Evolutionary conservation across 1,284 basidiomycete species (phyloP).

Genomic region (Cutaneotrichosporon sp.): DNA sequence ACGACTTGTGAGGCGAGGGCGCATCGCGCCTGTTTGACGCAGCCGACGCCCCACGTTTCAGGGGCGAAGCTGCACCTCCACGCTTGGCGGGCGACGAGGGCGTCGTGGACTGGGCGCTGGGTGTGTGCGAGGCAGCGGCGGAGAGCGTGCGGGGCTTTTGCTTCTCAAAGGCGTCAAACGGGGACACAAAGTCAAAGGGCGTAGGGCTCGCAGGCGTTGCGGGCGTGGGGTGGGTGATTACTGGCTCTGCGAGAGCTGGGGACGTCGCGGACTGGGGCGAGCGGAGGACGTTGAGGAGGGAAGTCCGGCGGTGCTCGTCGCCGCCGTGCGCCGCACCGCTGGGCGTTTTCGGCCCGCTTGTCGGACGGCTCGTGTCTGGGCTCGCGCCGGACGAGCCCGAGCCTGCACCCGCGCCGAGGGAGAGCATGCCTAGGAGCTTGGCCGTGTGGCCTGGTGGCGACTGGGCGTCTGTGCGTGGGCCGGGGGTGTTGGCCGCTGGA

Average conservation of each 20-base stretch:
- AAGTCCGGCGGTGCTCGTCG: conserved; percentile 8
- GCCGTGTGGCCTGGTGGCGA: conserved; percentile 12
- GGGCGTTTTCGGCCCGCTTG: conserved; percentile 5
- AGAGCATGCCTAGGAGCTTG: conserved; percentile 20
- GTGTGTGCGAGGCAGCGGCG: not conserved
- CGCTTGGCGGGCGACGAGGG: not conserved
- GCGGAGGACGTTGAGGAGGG: conserved; percentile 12
- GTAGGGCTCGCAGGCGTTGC: conserved; percentile 19
- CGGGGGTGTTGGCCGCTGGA: not conserved
- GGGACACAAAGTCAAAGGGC: conserved; percentile 43
- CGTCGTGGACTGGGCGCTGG: not conserved
- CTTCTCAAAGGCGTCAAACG: conserved; percentile 39
- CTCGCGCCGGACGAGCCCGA: conserved; percentile 3
- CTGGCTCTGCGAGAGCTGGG: conserved; percentile 7
- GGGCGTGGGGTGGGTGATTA: conserved; percentile 10
- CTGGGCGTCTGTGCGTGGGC: too few species aligned
- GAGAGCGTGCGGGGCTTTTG: conserved; percentile 4
- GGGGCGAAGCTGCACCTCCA: not conserved
- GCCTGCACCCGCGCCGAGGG: conserved; percentile 2
- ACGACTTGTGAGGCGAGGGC: not conserved
- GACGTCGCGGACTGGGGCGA: not conserved
- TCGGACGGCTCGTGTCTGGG: conserved; percentile 6
- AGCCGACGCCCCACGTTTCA: too few species aligned
- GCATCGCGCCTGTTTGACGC: too few species aligned
- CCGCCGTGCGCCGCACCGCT: not conserved